Conservation (phyloP, 2,329 filamentous ascomycete genomes). For the Furcasterigmium furcatum region DNA sequence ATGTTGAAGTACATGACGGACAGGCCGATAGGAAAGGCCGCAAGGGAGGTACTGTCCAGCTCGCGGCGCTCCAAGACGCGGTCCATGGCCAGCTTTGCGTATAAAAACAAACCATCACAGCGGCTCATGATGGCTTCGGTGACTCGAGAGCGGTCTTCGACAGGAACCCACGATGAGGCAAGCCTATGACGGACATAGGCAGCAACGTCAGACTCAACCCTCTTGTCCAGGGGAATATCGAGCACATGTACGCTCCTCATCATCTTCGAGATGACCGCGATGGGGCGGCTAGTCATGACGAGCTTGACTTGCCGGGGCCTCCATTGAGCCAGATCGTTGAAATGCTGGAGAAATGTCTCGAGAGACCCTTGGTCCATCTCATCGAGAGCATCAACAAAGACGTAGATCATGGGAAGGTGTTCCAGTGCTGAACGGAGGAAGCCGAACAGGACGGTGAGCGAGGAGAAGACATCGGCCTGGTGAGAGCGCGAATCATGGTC, state of each 20-base stretch:
- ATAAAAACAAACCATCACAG: conserved; percentile 38
- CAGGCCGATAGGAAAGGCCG: conserved; percentile 28
- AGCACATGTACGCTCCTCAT: conserved; percentile 21
- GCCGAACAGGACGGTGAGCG: conserved; percentile 22
- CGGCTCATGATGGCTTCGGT: conserved; percentile 25
- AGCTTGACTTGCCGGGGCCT: conserved; percentile 31
- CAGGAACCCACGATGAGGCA: conserved; percentile 8
- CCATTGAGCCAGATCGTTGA: conserved; percentile 26
- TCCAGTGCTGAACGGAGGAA: conserved; percentile 18
- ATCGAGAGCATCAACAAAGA: conserved; percentile 39
- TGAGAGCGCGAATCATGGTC: neutral
- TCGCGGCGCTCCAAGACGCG: conserved; percentile 22
- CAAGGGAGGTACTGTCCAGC: conserved; percentile 18
- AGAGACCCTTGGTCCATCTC: conserved; percentile 37
- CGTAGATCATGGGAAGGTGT: conserved; percentile 23
- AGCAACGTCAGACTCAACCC: conserved; percentile 35
- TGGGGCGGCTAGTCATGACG: conserved; percentile 37
- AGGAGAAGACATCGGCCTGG: conserved; percentile 9
- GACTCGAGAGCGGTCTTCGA: conserved; percentile 15
- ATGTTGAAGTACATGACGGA: conserved; percentile 36
- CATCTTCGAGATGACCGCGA: conserved; percentile 20
- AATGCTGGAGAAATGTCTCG: conserved; percentile 25
- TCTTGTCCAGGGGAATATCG: conserved; percentile 28
- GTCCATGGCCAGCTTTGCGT: conserved; percentile 38
- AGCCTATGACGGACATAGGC: conserved; percentile 25